Evolutionary conservation across 2,329 filamentous ascomycete genomes (phyloP).

Genomic region (Aspergillus persii): DNA sequence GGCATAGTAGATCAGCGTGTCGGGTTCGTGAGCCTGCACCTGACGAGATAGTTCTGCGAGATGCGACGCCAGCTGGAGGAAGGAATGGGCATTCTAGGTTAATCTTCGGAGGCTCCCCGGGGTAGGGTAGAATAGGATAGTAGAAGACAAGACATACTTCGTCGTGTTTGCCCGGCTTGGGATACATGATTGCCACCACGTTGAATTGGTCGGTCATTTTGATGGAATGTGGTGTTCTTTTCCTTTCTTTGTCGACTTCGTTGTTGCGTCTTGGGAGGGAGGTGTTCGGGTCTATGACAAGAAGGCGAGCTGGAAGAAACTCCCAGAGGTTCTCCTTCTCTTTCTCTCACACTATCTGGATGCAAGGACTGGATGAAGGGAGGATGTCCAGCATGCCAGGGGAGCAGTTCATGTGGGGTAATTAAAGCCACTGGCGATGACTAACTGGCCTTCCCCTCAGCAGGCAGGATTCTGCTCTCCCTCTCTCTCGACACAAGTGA

Average conservation of each 20-base stretch:
- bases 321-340: too few relatives aligned
- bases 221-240: neutral
- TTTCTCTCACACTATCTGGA: too few relatives aligned
- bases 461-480: neutral
- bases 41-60: constrained; percentile 26
- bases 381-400: neutral
- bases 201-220: constrained; percentile 31
- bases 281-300: neutral
- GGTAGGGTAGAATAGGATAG: too few relatives aligned
- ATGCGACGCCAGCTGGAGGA: constrained; percentile 23
- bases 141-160: constrained; percentile 20
- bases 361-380: neutral
- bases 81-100: neutral
- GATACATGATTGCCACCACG: constrained; percentile 27
- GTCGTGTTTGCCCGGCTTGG: constrained; percentile 31
- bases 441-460: neutral
- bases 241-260: neutral
- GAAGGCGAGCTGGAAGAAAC: neutral
- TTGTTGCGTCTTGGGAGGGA: neutral
- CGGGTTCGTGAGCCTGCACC: constrained; percentile 32
- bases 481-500: neutral
- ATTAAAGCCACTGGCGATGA: neutral
- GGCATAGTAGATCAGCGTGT: constrained; percentile 31
- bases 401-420: neutral
- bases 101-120: neutral